Evolutionary conservation across 805 yeast genomes (phyloP), one percentile per base, ranked within the genome.

Genomic region (Monosporozyma servazzii): DNA sequence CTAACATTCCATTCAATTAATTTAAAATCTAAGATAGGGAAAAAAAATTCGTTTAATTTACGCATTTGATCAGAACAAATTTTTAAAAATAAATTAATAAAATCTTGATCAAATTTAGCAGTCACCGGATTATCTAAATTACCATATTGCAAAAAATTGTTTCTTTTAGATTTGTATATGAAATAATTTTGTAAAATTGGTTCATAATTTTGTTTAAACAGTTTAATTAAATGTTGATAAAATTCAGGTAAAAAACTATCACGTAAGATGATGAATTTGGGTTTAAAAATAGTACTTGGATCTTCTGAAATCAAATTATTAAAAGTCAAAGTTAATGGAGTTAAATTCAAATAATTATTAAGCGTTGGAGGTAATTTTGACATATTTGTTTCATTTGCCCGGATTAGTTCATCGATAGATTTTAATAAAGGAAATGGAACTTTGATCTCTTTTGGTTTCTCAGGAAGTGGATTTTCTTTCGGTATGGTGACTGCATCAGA

Each of bases 171-270:
- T 33, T 52, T 54, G 21, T 48, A 37, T 44, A 53, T 51, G 2
- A 31, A 30, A 18, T 9, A 30, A 21, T 13, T 40, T 13, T 20
- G 49, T 39, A 45, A 54, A 23, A 51, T 51, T 11, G 53, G 53
- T 17, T 46, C 53, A 37, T 56, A 60, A 10, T 54, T 54, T 6
- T 43, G 48, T 6, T 48, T 52, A 5, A 55, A 52, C 2, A 60
- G 47, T 11, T 47, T 51, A 47, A 58, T 48, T 10, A 63, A 43
- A 29, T 54, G 49, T 18, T 48, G 50, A 43, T 57, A 59, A 29
- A 62, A 62, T n/a, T 57, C 54, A 8, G 52, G 51, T 27, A 63
- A 52, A 40, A 41, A 59, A 25, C 48, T 53, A 42, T 60, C 64
- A 29, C 60, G 56, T 23, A 52, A 49, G 21, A 54, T 45, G 23